Conservation (phyloP, 306 rosid genomes). For the Astragalus membranaceus region DNA sequence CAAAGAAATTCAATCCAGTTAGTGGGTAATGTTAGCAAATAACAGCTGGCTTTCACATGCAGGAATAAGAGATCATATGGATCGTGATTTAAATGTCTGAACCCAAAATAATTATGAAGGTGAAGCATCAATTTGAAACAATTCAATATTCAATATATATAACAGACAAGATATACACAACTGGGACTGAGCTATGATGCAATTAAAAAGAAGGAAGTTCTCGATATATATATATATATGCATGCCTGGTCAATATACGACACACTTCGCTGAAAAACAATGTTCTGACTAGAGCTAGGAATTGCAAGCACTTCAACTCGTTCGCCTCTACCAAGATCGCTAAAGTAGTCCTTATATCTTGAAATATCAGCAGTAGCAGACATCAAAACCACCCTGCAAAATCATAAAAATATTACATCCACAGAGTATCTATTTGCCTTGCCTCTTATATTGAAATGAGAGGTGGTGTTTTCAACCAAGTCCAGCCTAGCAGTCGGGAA, state of each 20-base stretch:
- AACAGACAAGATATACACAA: slow-evolving; percentile 9
- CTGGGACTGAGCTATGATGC: background rate
- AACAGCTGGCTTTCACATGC: background rate
- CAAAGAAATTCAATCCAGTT: background rate
- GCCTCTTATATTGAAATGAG: background rate
- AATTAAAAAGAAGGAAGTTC: background rate
- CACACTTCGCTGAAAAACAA: slow-evolving; percentile 51
- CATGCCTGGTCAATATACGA: slow-evolving; percentile 78
- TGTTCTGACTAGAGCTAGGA: slow-evolving; percentile 49
- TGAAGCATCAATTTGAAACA: slow-evolving; percentile 11
- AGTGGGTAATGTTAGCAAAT: background rate
- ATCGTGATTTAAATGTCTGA: slow-evolving; percentile 5
- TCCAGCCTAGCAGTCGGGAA: background rate
- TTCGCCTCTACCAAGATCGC: slow-evolving; percentile 81
- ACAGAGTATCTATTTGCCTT: background rate
- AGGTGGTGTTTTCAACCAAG: background rate
- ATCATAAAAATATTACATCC: slow-evolving; percentile 23
- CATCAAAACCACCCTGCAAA: slow-evolving; percentile 84
- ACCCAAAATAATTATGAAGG: background rate
- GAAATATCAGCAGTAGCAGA: slow-evolving; percentile 87
- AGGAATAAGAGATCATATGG: slow-evolving; percentile 1
- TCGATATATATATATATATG: background rate
- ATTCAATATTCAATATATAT: slow-evolving; percentile 1
- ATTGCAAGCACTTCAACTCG: slow-evolving; percentile 89
- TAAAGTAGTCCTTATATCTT: slow-evolving; percentile 75